Evolutionary conservation across 345 rosid species (phyloP).

Genomic region (Brassica juncea): DNA sequence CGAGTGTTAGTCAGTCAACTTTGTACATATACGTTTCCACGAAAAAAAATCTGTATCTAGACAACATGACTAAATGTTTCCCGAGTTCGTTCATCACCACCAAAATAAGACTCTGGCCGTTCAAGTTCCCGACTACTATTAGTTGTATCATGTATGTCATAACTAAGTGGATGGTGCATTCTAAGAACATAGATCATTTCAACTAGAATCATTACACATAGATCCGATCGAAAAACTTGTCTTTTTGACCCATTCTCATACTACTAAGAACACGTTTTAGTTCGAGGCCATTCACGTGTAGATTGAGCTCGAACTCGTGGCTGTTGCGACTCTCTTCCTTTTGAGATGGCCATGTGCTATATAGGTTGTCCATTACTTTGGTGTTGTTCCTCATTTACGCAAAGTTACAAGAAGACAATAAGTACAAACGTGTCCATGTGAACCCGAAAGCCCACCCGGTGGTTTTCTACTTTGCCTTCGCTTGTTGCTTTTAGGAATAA

Average conservation of each 20-base stretch:
- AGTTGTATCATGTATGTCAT: background rate
- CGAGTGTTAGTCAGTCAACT: constrained; percentile 21
- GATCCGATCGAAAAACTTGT: background rate
- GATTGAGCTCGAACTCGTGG: background rate
- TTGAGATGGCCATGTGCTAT: background rate
- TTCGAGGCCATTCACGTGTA: background rate
- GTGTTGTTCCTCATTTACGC: background rate
- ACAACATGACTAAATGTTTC: constrained; percentile 2
- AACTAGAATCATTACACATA: background rate
- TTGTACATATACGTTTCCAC: constrained; percentile 32
- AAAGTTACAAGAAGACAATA: constrained; percentile 26
- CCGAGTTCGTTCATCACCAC: background rate
- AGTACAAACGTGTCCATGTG: constrained; percentile 24
- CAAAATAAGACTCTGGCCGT: background rate
- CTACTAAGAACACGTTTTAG: background rate
- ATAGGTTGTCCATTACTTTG: background rate
- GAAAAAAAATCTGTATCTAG: background rate
- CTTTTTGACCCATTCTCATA: background rate
- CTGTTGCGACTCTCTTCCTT: background rate
- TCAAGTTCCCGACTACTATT: background rate
- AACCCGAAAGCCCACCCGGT: constrained; percentile 36
- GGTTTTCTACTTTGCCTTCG: constrained; percentile 33
- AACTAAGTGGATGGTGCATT: background rate
- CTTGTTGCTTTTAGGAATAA: constrained; percentile 2
- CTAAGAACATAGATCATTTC: background rate